Evolutionary conservation across 805 yeast genomes (phyloP), one percentile per base, ranked within the genome.

Genomic region (Ogataea nonfermentans): DNA sequence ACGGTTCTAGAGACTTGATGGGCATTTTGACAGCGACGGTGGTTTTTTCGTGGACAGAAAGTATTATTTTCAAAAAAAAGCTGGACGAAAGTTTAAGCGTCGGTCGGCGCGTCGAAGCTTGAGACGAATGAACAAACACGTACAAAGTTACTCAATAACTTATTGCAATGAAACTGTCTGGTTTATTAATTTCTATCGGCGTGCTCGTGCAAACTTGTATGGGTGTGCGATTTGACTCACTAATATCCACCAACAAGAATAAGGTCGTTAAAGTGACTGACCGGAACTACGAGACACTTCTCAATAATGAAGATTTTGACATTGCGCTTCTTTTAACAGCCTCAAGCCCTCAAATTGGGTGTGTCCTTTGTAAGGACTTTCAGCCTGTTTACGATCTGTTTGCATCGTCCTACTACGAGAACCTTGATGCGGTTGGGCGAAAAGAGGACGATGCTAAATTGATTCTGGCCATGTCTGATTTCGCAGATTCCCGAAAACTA

Each of bases 381-480:
- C 78, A 73, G 17, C 95, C 96, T 2, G 75, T 73, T 29, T 85
- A 62, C 53, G 73, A 73, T 12, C 56, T 63, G 29, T 62, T 88
- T 28, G 95, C 86, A 6, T 53, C 67, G 34, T 80, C 90, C 16
- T 85, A 83, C 42, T 41, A 36, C 24, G 52, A 51, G 23, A 74
- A 71, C 63, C 56, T 65, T 40, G 56, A 69, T 26, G 80, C 74
- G 29, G 80, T 76, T 52, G 83, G 87, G 14, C 49, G 46, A 4
- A 63, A 66, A 44, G 76, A 70, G 43, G 75, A 68, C 29, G 74
- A 70, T 32, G 73, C 68, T n/a, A 53, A 52, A 22, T 63, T 90
- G 26, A 80, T 75, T 66, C 86, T 91, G 61, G 85, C 86, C 12
- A 65, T 71, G 29, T 80, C 95, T 11, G 96, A 91, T 55, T 80